Evolutionary conservation across 306 rosid species (phyloP), one percentile per base, ranked within the genome.

Genomic region (Ormosia semicastrata): DNA sequence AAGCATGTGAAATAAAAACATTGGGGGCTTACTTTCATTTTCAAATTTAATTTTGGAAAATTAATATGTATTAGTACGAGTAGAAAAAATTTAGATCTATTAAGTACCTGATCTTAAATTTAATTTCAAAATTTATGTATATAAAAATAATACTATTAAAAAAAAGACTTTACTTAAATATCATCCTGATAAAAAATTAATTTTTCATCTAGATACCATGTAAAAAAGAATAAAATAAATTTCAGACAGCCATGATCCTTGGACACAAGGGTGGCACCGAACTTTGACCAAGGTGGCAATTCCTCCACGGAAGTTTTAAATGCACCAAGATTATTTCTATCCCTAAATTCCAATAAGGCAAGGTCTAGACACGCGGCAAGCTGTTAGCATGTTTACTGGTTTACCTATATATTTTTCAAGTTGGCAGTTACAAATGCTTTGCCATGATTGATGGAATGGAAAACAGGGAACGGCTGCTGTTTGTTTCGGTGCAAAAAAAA

Each of bases 201-300:
- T 24, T 24, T 24, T 1, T 24, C 24, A 24, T 24, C 24, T 24
- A 24, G 24, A 24, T 24, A 24, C 24, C 1, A 24, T 24, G 24
- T 0, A 24, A 24, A 24, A 24, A 24, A 24, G 24, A 24, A 24
- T 24, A 17, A 46, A 70, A 44, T 43, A 11, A 32, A n/a, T 43
- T 78, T 41, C 12, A 78, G 47, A 56, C 59, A 2, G 58, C 24
- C 58, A 8, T 10, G 14, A 18, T 13, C 17, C 37, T 62, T 54
- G 70, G 66, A 32, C 52, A 53, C 2, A 24, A 64, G 13, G 58
- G 76, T 49, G 4, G 84, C 84, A 59, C 75, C 85, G 73, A 73
- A 65, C 11, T 73, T 66, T 81, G 85, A 81, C 80, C 24, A 47
- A 37, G 33, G 17, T 8, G 49, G 8, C 67, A 49, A 29, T 41